These are phyloP conservation scores for Voacanga thouarsii DNA, from an alignment of 257 asterid species.

Conservation along the genomic window DNA sequence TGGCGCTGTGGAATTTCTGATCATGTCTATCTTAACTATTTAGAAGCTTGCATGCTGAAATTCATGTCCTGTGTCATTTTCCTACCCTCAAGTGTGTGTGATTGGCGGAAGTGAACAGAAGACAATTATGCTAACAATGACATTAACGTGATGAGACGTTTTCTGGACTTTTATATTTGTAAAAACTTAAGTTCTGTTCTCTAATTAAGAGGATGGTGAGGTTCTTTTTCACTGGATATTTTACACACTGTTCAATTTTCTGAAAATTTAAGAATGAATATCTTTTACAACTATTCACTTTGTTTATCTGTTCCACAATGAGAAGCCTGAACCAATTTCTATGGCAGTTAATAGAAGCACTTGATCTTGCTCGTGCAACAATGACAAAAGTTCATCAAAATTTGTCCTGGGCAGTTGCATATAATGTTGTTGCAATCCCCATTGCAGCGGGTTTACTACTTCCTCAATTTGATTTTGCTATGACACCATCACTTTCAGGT, in stretches of 20 bases:
- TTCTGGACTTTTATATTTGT: not conserved
- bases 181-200: not conserved
- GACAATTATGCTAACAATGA: not conserved
- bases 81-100: not conserved
- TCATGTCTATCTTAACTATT: not conserved
- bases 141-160: not conserved
- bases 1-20: not conserved
- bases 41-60: not conserved
- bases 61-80: not conserved
- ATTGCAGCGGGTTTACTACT: constrained; percentile 90
- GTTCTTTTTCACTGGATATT: not conserved
- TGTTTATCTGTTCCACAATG: not conserved
- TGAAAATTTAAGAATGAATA: not conserved
- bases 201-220: not conserved
- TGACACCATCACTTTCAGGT: constrained; percentile 99
- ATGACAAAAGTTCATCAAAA: constrained; percentile 93
- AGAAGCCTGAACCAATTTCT: constrained; percentile 17
- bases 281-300: not conserved
- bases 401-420: constrained; percentile 90
- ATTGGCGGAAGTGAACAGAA: no score
- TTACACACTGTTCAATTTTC: not conserved
- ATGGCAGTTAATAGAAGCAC: constrained; percentile 79
- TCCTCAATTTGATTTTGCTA: constrained; percentile 89
- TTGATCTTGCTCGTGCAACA: constrained; percentile 86
- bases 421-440: constrained; percentile 79